A percentile compares a stretch with the other conserved stretches of the same genome.
These are phyloP conservation scores for Hanseniaspora nectarophila DNA, from an alignment of 805 yeast genomes.

Conservation along the genomic window DNA sequence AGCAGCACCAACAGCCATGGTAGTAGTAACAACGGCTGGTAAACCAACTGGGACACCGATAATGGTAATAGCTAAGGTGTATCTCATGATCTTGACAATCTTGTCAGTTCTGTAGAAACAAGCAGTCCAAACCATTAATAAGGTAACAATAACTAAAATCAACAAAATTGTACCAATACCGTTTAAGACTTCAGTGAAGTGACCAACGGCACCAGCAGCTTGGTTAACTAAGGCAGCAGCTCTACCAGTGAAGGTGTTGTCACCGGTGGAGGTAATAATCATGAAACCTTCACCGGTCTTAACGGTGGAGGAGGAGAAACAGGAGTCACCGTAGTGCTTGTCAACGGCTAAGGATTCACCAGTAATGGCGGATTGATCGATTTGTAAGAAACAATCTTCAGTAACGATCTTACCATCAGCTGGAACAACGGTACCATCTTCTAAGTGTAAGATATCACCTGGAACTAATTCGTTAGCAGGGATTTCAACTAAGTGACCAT, in stretches of 20 bases:
- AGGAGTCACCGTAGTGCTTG: constrained; percentile 75
- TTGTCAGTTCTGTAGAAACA: constrained; percentile 84
- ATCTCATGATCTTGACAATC: constrained; percentile 79
- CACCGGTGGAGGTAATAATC: constrained; percentile 93
- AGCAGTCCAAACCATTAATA: constrained; percentile 83
- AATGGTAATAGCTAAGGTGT: constrained; percentile 89
- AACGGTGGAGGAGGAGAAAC: constrained; percentile 86
- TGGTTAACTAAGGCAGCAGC: constrained; percentile 94
- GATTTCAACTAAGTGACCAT: constrained; percentile 64
- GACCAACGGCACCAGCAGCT: constrained; percentile 88
- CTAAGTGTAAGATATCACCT: constrained; percentile 85
- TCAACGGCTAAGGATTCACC: constrained; percentile 96
- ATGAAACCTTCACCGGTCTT: constrained; percentile 92
- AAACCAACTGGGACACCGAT: constrained; percentile 98
- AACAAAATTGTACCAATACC: constrained; percentile 91
- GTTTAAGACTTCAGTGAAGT: constrained; percentile 92
- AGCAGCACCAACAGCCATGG: constrained; percentile 99
- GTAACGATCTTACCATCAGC: constrained; percentile 86
- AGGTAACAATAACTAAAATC: constrained; percentile 76
- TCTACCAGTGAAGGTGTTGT: constrained; percentile 89
- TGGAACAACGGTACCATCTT: constrained; percentile 86
- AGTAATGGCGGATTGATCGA: constrained; percentile 93
- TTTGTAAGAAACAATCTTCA: constrained; percentile 75
- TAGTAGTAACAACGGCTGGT: constrained; percentile 96
- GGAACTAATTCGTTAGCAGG: constrained; percentile 82